Evolutionary conservation across 164 flowering plant species (phyloP).

Genomic region (Malania oleifera): DNA sequence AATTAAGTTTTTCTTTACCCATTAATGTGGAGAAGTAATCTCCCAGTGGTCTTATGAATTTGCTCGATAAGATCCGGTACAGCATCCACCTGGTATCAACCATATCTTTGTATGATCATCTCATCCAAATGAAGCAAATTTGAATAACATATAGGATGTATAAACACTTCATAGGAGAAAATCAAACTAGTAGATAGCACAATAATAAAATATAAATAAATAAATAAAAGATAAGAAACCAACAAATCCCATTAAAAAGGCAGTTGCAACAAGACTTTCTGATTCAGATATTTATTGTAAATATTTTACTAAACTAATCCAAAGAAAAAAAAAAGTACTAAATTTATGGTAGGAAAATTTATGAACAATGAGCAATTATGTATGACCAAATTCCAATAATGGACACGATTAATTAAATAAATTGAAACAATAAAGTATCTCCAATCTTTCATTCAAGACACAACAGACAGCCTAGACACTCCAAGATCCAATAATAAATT

Average conservation of each 20-base stretch:
- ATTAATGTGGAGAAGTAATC: constrained; percentile 73
- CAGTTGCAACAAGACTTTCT: not conserved
- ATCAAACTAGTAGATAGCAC: not conserved
- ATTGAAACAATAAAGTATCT: too few species aligned
- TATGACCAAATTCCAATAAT: too few species aligned
- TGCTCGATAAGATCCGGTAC: constrained; percentile 87
- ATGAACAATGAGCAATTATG: too few species aligned
- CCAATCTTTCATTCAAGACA: too few species aligned
- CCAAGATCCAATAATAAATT: too few species aligned
- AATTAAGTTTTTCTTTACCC: constrained; percentile 43
- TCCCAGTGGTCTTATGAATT: constrained; percentile 87
- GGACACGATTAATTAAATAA: too few species aligned
- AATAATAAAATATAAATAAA: too few species aligned
- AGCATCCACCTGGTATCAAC: constrained; percentile 70
- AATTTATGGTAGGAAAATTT: too few species aligned
- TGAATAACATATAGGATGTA: not conserved
- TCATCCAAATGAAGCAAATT: not conserved
- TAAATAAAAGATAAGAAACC: not conserved
- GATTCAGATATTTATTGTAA: too few species aligned
- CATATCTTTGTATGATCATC: not conserved
- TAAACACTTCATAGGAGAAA: not conserved
- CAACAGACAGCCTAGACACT: too few species aligned
- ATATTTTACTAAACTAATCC: too few species aligned
- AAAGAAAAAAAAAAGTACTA: too few species aligned
- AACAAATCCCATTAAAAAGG: not conserved